phyloP scores from a whole-genome alignment of 805 yeast species.

The Starmera amethionina region DNA sequence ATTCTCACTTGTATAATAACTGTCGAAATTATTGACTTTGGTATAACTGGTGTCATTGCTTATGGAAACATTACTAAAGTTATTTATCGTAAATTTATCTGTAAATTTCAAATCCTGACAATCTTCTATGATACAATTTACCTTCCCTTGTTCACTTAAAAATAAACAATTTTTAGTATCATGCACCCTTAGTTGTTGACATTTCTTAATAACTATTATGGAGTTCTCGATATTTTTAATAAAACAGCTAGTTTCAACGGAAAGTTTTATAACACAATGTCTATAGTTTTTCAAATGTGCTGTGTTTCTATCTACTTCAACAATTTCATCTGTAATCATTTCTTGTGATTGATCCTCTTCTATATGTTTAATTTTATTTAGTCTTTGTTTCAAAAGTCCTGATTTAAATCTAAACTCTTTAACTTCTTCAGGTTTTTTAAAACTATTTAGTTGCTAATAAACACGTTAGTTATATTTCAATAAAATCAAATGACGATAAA shows the following conservation, averaged over 20 bases:
- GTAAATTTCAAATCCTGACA: slow-evolving; percentile 7
- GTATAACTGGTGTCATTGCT: slow-evolving; percentile 2
- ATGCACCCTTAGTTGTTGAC: slow-evolving; percentile 17
- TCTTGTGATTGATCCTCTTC: neutral
- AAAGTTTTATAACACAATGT: slow-evolving; percentile 5
- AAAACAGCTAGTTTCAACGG: slow-evolving; percentile 11
- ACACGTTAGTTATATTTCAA: slow-evolving; percentile 3
- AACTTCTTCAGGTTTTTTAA: neutral
- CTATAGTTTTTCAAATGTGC: slow-evolving; percentile 6
- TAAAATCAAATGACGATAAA: neutral
- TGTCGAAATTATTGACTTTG: neutral
- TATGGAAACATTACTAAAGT: slow-evolving; percentile 12
- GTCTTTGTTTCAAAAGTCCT: neutral
- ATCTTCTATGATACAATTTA: slow-evolving; percentile 10
- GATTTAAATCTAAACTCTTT: neutral
- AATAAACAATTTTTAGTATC: slow-evolving; percentile 4
- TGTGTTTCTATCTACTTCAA: slow-evolving; percentile 2
- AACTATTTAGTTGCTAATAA: neutral
- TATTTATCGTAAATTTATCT: slow-evolving; percentile 9
- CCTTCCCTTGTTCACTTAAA: slow-evolving; percentile 4
- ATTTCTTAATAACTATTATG: slow-evolving; percentile 4
- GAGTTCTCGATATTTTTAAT: slow-evolving; percentile 5
- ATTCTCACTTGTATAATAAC: neutral
- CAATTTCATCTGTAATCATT: slow-evolving; percentile 1
- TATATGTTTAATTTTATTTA: neutral